Conservation (phyloP, 331 rosid genomes). For the Acacia concinna region DNA sequence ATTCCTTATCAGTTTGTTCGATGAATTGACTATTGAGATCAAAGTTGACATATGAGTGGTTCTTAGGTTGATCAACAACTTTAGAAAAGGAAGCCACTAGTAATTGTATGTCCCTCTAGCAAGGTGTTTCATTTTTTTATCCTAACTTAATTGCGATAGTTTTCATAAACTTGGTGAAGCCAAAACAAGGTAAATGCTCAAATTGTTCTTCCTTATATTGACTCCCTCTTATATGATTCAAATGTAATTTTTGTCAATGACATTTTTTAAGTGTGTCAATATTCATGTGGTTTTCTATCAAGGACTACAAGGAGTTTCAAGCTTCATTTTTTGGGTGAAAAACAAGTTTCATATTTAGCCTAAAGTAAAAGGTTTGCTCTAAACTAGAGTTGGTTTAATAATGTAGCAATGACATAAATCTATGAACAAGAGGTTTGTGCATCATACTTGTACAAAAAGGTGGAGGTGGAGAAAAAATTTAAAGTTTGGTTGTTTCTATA, state of each 20-base stretch:
- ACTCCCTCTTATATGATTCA: neutral
- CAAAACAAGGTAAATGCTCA: constrained; percentile 2
- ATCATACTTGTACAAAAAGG: neutral
- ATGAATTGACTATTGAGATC: no score
- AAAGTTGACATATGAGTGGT: no score
- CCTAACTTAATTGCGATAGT: constrained; percentile 4
- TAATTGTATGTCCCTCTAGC: neutral
- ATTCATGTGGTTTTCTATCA: neutral
- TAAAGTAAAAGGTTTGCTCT: neutral
- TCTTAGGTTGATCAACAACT: no score
- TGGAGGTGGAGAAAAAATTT: neutral
- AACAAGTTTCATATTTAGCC: neutral
- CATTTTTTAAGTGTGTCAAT: neutral
- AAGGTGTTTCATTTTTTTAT: no score
- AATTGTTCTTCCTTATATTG: neutral
- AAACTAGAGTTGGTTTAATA: neutral
- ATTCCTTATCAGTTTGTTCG: no score
- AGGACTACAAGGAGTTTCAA: neutral
- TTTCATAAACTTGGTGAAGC: constrained; percentile 6
- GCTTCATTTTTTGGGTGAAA: neutral
- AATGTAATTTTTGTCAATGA: neutral
- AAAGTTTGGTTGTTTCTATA: no score
- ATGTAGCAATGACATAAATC: neutral
- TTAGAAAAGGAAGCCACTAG: no score
- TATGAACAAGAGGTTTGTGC: no score